Percentiles rank a stretch among this genome's conserved stretches.
Evolutionary conservation across 257 asterid species (phyloP).

Genomic region (Solanum medicagineum): DNA sequence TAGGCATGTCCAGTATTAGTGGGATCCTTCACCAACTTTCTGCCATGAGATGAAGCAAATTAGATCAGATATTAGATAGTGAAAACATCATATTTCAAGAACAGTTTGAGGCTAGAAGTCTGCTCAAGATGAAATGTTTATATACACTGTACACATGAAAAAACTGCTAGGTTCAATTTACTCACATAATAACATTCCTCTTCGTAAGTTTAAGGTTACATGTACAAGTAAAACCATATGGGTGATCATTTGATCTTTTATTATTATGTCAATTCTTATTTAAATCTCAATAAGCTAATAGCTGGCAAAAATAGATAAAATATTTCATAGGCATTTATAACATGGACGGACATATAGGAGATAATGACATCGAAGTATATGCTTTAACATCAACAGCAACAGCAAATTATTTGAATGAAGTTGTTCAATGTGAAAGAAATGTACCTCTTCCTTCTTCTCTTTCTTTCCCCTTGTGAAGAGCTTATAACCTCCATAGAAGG

Average conservation of each 20-base stretch:
- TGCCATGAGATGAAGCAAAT: not conserved
- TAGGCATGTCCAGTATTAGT: not conserved
- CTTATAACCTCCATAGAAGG: constrained; percentile 50
- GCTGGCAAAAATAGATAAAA: not conserved
- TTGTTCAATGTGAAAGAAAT: not conserved
- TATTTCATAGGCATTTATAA: not conserved
- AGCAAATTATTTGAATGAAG: not conserved
- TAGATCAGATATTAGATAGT: not conserved
- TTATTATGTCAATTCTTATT: not conserved
- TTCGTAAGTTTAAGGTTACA: not conserved
- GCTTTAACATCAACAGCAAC: not conserved
- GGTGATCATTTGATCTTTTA: not conserved
- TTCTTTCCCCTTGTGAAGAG: constrained; percentile 56
- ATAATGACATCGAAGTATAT: not conserved
- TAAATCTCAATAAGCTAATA: not conserved
- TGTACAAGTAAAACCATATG: not conserved
- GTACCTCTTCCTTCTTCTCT: constrained; percentile 48
- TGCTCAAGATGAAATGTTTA: not conserved
- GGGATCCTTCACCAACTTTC: not conserved
- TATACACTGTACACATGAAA: not conserved
- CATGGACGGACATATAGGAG: not conserved
- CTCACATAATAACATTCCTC: not conserved
- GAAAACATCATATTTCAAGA: not conserved
- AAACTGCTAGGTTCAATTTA: not conserved
- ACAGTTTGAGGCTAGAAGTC: not conserved